These are phyloP conservation scores for Curvularia lunata DNA, from an alignment of 2,329 filamentous ascomycete genomes.

Conservation along the genomic window DNA sequence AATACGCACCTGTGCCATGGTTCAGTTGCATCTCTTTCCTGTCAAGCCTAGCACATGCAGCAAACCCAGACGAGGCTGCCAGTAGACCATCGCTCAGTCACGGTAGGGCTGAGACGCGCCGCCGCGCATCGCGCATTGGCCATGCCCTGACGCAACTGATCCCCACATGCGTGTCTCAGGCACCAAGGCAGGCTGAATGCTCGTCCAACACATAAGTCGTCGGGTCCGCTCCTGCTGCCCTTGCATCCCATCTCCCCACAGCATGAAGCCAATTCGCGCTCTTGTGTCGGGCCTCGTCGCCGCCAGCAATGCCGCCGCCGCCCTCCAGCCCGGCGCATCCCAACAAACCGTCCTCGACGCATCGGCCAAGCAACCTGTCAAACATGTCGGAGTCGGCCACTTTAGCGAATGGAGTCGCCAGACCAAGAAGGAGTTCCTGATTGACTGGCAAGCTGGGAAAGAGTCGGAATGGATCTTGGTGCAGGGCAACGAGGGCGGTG, in stretches of 20 bases:
- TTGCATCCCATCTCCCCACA: constrained; percentile 7
- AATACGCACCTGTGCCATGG: neutral
- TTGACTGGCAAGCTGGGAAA: constrained; percentile 56
- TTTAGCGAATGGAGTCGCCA: constrained; percentile 58
- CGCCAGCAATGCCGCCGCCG: constrained; percentile 19
- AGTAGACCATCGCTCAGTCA: too few species aligned
- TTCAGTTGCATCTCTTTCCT: neutral
- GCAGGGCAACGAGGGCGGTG: constrained; percentile 56
- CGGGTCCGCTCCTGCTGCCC: neutral
- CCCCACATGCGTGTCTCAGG: constrained; percentile 8
- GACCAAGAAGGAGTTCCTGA: constrained; percentile 55
- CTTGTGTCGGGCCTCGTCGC: constrained; percentile 24
- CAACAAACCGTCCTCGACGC: constrained; percentile 29
- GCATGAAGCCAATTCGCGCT: constrained; percentile 27
- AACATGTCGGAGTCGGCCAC: constrained; percentile 52
- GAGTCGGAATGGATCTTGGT: constrained; percentile 55
- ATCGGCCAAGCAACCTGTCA: constrained; percentile 15
- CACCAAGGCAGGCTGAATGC: neutral
- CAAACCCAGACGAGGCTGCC: neutral
- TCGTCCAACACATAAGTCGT: neutral
- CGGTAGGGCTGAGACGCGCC: constrained; percentile 15
- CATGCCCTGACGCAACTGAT: constrained; percentile 12
- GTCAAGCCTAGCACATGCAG: neutral
- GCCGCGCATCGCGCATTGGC: constrained; percentile 6
- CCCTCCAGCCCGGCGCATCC: constrained; percentile 25